These are phyloP conservation scores for Halteria grandinella DNA, from an alignment of 73 alveolate species.

Conservation along the genomic window DNA sequence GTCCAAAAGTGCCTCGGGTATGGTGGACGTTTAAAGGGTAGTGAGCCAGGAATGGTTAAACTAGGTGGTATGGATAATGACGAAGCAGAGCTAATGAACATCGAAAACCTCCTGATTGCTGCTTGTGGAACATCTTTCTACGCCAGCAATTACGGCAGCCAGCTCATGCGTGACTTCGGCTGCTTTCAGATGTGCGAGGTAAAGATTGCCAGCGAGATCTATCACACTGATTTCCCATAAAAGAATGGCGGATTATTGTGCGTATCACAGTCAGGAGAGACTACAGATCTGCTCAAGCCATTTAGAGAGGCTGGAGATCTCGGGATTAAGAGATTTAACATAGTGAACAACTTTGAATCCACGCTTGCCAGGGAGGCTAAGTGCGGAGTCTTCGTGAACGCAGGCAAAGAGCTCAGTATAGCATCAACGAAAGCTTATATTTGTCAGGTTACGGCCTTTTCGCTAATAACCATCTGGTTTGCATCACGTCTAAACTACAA, in stretches of 20 bases:
- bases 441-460: slow-evolving; percentile 68
- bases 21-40: slow-evolving; percentile 61
- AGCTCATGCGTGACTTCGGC: slow-evolving; percentile 64
- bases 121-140: slow-evolving; percentile 78
- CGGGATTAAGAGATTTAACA: slow-evolving; percentile 72
- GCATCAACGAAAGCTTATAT: slow-evolving; percentile 89
- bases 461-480: slow-evolving; percentile 71
- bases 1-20: slow-evolving; percentile 57
- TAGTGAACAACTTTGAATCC: slow-evolving; percentile 86
- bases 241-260: slow-evolving; percentile 72
- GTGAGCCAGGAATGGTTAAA: slow-evolving; percentile 52
- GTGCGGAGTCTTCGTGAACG: slow-evolving; percentile 90
- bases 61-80: slow-evolving; percentile 72
- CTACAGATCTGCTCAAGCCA: slow-evolving; percentile 81
- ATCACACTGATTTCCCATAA: slow-evolving; percentile 25
- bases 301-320: slow-evolving; percentile 50
- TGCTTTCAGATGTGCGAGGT: slow-evolving; percentile 57
- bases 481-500: slow-evolving; percentile 29
- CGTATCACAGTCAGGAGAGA: slow-evolving; percentile 91
- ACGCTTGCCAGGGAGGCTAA: slow-evolving; percentile 78
- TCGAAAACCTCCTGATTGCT: slow-evolving; percentile 66
- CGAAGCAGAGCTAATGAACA: slow-evolving; percentile 22
- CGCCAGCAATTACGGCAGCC: slow-evolving; percentile 62
- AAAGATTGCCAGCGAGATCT: slow-evolving; percentile 58
- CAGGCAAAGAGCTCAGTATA: slow-evolving; percentile 93